These are phyloP conservation scores for Prosopis cineraria DNA, from an alignment of 306 rosid genomes.

Conservation along the genomic window DNA sequence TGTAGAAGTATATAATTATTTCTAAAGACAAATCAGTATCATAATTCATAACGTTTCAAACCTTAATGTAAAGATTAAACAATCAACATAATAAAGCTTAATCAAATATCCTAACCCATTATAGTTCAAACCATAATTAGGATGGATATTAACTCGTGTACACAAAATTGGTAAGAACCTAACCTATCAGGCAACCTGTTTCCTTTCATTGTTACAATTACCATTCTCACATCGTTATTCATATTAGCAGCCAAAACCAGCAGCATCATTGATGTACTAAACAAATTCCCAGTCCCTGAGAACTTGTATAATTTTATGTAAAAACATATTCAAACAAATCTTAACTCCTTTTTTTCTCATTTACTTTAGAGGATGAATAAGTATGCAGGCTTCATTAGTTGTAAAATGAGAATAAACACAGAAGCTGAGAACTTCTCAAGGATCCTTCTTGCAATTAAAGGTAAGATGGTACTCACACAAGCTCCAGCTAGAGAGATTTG, in stretches of 20 bases:
- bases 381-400: constrained; percentile 22
- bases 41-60: background rate
- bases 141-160: background rate
- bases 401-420: constrained; percentile 25
- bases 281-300: constrained; percentile 33
- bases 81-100: background rate
- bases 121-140: background rate
- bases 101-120: background rate
- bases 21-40: background rate
- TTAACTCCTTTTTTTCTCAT: constrained; percentile 31
- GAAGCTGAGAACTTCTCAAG: constrained; percentile 32
- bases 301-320: constrained; percentile 33
- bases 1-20: background rate
- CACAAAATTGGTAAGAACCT: background rate
- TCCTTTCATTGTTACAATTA: constrained; percentile 15
- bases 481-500: constrained; percentile 16
- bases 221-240: constrained; percentile 31
- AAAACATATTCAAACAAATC: background rate
- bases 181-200: background rate
- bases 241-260: constrained; percentile 35
- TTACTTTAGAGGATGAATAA: constrained; percentile 28
- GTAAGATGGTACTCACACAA: constrained; percentile 22
- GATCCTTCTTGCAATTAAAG: constrained; percentile 14
- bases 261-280: constrained; percentile 27
- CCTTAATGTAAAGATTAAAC: background rate